Conservation (phyloP, 257 asterid genomes). For the Scutellaria baicalensis region DNA sequence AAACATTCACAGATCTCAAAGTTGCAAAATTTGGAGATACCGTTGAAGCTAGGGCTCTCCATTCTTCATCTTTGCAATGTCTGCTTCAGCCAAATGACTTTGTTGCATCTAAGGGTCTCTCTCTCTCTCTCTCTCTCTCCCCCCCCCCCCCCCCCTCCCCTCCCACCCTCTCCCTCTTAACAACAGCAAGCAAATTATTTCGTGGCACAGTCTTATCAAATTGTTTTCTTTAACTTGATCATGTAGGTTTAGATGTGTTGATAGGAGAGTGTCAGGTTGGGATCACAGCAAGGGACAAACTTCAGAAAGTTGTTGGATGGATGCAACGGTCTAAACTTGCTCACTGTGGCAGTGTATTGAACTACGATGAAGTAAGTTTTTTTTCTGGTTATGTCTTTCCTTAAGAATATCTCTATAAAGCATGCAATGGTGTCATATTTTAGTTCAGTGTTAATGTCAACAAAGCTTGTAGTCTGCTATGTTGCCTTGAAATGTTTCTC, state of each 20-base stretch:
- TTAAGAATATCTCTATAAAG: neutral
- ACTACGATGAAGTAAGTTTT: slow-evolving; percentile 37
- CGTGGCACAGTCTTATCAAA: neutral
- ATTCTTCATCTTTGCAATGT: slow-evolving; percentile 50
- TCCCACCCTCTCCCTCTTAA: too few species aligned
- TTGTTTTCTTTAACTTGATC: neutral
- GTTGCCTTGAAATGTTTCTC: neutral
- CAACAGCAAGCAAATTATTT: neutral
- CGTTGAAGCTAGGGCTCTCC: slow-evolving; percentile 61
- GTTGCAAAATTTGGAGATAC: slow-evolving; percentile 46
- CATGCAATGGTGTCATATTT: neutral
- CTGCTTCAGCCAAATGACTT: slow-evolving; percentile 41
- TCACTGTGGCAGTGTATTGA: slow-evolving; percentile 36
- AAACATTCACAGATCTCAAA: slow-evolving; percentile 42
- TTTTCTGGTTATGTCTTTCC: neutral
- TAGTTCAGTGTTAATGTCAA: neutral
- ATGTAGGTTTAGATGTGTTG: slow-evolving; percentile 37
- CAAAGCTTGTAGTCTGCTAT: neutral
- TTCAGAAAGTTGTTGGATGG: slow-evolving; percentile 56
- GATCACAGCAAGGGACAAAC: slow-evolving; percentile 39
- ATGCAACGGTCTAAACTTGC: slow-evolving; percentile 42
- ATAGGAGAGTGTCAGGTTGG: slow-evolving; percentile 36
- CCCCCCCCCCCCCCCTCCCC: too few species aligned
- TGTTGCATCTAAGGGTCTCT: slow-evolving; percentile 38
- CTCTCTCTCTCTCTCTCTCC: neutral